These are phyloP conservation scores for Ustilago crameri DNA, from an alignment of 1,284 basidiomycete genomes.

Conservation along the genomic window DNA sequence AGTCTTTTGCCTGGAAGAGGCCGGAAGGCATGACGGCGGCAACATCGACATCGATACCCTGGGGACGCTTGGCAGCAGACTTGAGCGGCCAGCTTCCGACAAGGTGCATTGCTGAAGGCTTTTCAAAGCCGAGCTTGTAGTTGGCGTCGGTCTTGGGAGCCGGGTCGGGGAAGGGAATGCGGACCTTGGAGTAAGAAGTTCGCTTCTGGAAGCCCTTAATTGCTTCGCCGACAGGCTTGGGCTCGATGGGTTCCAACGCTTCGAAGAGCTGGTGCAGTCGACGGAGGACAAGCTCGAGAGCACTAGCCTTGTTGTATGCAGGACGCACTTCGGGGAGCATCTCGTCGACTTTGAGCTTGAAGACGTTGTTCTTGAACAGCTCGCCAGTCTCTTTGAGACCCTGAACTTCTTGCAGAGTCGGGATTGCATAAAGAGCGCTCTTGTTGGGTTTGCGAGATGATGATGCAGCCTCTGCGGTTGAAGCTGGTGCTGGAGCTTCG, in stretches of 20 bases:
- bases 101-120: slow-evolving; percentile 79
- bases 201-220: slow-evolving; percentile 69
- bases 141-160: slow-evolving; percentile 69
- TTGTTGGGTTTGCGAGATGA: slow-evolving; percentile 50
- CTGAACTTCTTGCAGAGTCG: slow-evolving; percentile 77
- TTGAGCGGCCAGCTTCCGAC: slow-evolving; percentile 68
- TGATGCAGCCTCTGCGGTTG: slow-evolving; percentile 1
- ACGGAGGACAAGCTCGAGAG: slow-evolving; percentile 61
- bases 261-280: slow-evolving; percentile 57
- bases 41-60: slow-evolving; percentile 62
- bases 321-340: slow-evolving; percentile 62
- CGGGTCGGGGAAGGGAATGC: slow-evolving; percentile 70
- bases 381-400: slow-evolving; percentile 80
- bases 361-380: slow-evolving; percentile 82
- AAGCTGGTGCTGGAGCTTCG: slow-evolving; percentile 5
- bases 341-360: slow-evolving; percentile 80
- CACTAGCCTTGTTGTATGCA: slow-evolving; percentile 40
- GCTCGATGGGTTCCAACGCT: slow-evolving; percentile 36
- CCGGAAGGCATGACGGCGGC: slow-evolving; percentile 70
- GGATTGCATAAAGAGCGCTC: slow-evolving; percentile 69
- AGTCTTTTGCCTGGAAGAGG: slow-evolving; percentile 94
- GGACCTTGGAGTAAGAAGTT: slow-evolving; percentile 67
- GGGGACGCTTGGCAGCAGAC: slow-evolving; percentile 54
- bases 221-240: slow-evolving; percentile 44
- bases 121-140: slow-evolving; percentile 79